phyloP scores from a whole-genome alignment of 2,329 filamentous ascomycete genomes.

The Xylaria sp. region DNA sequence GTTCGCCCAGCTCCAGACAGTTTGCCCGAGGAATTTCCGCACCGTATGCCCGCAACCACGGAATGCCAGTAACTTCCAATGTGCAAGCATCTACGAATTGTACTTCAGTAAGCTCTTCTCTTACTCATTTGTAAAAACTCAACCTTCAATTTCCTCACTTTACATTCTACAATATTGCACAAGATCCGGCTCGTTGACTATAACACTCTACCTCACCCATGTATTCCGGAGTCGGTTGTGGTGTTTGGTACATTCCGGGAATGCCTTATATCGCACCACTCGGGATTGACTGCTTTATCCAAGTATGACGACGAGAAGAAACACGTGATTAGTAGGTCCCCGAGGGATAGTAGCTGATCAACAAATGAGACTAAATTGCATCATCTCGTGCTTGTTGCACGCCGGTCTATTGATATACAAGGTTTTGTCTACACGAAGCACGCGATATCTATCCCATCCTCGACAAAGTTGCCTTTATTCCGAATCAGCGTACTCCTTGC shows the following conservation, averaged over 20 bases:
- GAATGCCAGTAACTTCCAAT: not conserved
- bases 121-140: not conserved
- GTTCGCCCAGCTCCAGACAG: constrained; percentile 20
- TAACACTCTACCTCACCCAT: not conserved
- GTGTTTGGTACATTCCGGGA: not conserved
- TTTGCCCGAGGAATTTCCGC: constrained; percentile 42
- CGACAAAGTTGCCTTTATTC: constrained; percentile 40
- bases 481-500: constrained; percentile 43
- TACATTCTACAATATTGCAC: not conserved
- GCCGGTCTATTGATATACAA: constrained; percentile 47
- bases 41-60: not conserved
- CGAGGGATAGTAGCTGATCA: not conserved
- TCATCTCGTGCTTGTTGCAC: constrained; percentile 31
- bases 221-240: not conserved
- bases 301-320: not conserved
- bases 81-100: too few relatives aligned
- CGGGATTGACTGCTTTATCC: not conserved
- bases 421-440: constrained; percentile 44
- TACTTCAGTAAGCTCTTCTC: not conserved
- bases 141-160: not conserved
- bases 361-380: constrained; percentile 28
- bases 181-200: not conserved
- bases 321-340: not conserved
- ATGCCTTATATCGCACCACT: not conserved
- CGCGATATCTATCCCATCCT: constrained; percentile 16